Evolutionary conservation across 2,329 filamentous ascomycete genomes (phyloP), one percentile per base, ranked within the genome.

Genomic region (Fusarium coicis): DNA sequence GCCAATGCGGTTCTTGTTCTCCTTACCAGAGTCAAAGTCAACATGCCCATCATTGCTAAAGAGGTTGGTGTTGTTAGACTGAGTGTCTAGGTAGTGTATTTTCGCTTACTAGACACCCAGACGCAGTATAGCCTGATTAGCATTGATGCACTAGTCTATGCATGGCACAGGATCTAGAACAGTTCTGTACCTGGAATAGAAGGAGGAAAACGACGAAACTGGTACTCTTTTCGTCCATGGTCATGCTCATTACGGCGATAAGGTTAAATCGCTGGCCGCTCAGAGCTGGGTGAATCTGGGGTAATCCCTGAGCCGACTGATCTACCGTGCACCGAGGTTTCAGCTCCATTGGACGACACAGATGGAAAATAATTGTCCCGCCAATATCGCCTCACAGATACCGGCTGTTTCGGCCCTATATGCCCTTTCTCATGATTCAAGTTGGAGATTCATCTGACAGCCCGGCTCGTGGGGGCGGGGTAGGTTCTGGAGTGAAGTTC

Each of bases 111-210:
- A 19, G 47, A 34, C n/a, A 52, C 16, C 30, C 32, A 23, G 47
- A 23, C 11, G n/a, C 30, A 34, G 39, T 56, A 46, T 34, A 56
- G 53, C 53, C 39, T 56, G 39, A 34, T 46, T 46, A 16, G n/a
- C 40, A 34, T 46, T n/a, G n/a, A 47, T 47, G 30, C 54, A 28
- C 30, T 26, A 26, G 26, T 26, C 26, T 36, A 44, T n/a, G 23
- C 14, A 26, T 46, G n/a, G n/a, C 30, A 6, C 30, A 66, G 39
- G 32, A 52, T 68, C 43, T 37, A 56, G 39, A 63, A 77, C 75
- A 58, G 75, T 83, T 30, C 80, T 82, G 8, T 80, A 78, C 61
- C 61, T 84, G 53, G 75, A 81, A 66, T 83, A 83, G 83, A 79
- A 79, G 60, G 76, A 74, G 4, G 10, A 81, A 79, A 10, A 70